Base-by-base conservation (phyloP, 352 stramenopile genomes). In the Globisporangium echinulatum region DNA sequence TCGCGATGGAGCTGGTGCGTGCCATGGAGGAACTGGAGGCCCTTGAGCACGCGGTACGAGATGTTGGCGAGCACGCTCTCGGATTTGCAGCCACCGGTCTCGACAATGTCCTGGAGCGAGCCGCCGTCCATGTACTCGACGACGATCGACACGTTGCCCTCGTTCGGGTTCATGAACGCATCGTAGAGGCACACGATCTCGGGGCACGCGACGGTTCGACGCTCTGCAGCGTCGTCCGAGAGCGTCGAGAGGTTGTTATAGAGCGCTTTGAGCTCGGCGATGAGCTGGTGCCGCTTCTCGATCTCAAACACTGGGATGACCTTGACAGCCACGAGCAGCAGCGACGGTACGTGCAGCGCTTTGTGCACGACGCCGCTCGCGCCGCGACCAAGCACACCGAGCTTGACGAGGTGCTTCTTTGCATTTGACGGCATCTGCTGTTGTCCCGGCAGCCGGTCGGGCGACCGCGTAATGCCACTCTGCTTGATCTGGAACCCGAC, bases 41-140 rank as follows among this genome's bases (percentile, higher is more conserved):
- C 93, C 43, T 89, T 86, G 38, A 97, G 75, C 17, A 97, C 85
- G 8, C 90, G 77, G 40, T 79, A 84, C 13, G 86, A 88, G 44
- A 98, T 96, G 33, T 94, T 92, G 7, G 90, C 87, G 17, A 98
- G 71, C n/a, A 94, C 85, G 25, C 70, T 72, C 56, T 98, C 92
- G 42, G 79, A 87, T 37, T 80, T 89, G 64, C 83, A 96, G 19
- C 88, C 90, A 19, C 89, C 90, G 6, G 74, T 88, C 51, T 97
- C 82, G 15, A 98, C 88, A 38, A 97, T 92, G 52, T 97, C 92
- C 63, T 98, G 87, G 2, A 98, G 75, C 39, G 87, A 96, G 13
- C 94, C 94, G n/a, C 87, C 92, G 54, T 97, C 86, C 92, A 98
- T 98, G 68, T 97, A 98, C 69, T 98, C 94, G 48, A 98, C 82